These are phyloP conservation scores for Irpex sp. DNA, from an alignment of 1,284 basidiomycete genomes.

Conservation along the genomic window DNA sequence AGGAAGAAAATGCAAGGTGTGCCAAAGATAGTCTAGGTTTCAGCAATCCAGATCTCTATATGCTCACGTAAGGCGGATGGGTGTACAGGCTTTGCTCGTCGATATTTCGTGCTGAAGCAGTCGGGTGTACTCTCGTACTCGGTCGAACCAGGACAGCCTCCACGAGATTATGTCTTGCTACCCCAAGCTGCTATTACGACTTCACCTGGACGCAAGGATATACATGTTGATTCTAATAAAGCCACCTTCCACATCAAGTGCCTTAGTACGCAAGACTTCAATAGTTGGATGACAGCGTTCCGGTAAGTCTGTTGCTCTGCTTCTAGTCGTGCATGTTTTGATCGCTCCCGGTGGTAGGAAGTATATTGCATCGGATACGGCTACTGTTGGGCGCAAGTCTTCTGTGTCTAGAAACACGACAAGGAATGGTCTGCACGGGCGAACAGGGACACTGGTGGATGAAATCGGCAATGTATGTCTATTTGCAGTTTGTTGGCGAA, in stretches of 20 bases:
- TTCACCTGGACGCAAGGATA: constrained; percentile 72
- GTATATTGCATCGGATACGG: constrained; percentile 59
- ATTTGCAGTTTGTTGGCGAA: background rate
- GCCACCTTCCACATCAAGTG: constrained; percentile 87
- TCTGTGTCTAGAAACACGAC: constrained; percentile 42
- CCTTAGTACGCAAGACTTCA: constrained; percentile 74
- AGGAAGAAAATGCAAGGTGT: constrained; percentile 87
- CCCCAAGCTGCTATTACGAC: constrained; percentile 82
- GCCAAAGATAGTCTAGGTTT: constrained; percentile 14
- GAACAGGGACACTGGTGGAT: constrained; percentile 59
- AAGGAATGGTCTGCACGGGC: constrained; percentile 43
- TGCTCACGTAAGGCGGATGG: background rate
- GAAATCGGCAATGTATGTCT: constrained; percentile 67
- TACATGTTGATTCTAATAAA: constrained; percentile 81
- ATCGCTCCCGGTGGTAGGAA: constrained; percentile 47
- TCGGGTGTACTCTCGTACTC: constrained; percentile 82
- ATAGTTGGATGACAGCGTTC: constrained; percentile 78
- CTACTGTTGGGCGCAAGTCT: constrained; percentile 52
- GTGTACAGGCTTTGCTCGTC: constrained; percentile 79
- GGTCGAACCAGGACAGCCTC: constrained; percentile 74
- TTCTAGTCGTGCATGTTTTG: background rate
- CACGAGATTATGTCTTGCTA: constrained; percentile 76
- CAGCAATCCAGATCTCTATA: background rate
- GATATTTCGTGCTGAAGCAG: constrained; percentile 77
- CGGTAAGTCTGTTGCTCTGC: constrained; percentile 50